phyloP scores from a whole-genome alignment of 2,329 filamentous ascomycete species.

The Aspergillus intermedius region DNA sequence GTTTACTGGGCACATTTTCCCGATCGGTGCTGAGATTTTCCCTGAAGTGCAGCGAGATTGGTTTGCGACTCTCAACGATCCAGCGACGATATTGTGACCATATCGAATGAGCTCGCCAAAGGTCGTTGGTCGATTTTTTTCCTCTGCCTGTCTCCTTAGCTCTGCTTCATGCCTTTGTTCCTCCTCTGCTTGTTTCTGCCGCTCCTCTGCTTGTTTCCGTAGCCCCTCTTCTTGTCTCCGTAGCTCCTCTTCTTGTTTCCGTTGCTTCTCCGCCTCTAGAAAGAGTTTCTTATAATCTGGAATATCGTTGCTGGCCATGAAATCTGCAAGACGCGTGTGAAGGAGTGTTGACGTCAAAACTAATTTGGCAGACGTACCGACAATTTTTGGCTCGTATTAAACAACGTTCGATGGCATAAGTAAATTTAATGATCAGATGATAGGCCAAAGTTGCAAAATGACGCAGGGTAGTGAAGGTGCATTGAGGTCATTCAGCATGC shows the following conservation, averaged over 20 bases:
- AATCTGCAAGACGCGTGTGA: neutral
- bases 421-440: neutral
- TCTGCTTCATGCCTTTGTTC: too few species aligned
- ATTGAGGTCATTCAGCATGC: neutral
- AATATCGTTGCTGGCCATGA: neutral
- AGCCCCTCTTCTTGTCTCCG: too few species aligned
- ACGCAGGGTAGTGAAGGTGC: neutral
- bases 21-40: conserved; percentile 11
- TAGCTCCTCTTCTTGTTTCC: too few species aligned
- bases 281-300: too few species aligned
- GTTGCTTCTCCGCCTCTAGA: too few species aligned
- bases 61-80: conserved; percentile 7
- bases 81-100: conserved; percentile 15
- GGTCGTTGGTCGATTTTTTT: conserved; percentile 10
- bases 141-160: conserved; percentile 6
- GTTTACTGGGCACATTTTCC: conserved; percentile 18
- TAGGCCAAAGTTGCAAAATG: neutral
- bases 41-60: conserved; percentile 17
- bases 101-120: conserved; percentile 14
- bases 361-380: neutral
- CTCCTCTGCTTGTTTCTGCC: too few species aligned
- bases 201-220: too few species aligned
- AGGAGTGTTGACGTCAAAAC: neutral
- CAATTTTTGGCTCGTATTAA: neutral
- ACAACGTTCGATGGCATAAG: neutral